phyloP scores from a whole-genome alignment of 805 yeast species.

The Debaryomyces tyrocola region DNA sequence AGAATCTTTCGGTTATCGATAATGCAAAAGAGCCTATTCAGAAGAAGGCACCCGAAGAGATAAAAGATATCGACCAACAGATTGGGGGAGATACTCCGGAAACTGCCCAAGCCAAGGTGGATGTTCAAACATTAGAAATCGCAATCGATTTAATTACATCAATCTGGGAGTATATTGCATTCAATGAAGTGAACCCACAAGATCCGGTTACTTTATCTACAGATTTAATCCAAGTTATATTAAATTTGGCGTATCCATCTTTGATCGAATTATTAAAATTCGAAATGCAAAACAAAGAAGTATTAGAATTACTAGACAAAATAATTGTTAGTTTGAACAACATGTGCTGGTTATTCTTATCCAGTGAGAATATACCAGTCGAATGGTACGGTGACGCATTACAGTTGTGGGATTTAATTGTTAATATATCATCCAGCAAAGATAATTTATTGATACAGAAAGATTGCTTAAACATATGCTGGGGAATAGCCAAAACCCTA shows the following conservation, averaged over 20 bases:
- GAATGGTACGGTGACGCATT: constrained; percentile 37
- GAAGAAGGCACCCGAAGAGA: constrained; percentile 12
- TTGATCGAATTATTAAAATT: constrained; percentile 41
- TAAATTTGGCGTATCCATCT: constrained; percentile 20
- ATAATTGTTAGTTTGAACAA: constrained; percentile 71
- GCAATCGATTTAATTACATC: constrained; percentile 77
- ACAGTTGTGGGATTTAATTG: constrained; percentile 29
- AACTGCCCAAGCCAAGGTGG: constrained; percentile 47
- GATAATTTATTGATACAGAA: constrained; percentile 26
- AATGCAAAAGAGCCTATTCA: constrained; percentile 39
- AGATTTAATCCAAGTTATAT: constrained; percentile 18
- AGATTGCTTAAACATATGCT: constrained; percentile 33
- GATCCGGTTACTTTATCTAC: constrained; percentile 20
- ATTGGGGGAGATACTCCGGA: constrained; percentile 33
- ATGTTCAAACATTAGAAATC: constrained; percentile 65
- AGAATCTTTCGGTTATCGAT: constrained; percentile 21
- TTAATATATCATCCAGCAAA: constrained; percentile 11
- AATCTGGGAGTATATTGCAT: constrained; percentile 55
- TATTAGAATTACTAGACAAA: constrained; percentile 48
- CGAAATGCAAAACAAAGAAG: constrained; percentile 25
- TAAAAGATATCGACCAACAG: constrained; percentile 23
- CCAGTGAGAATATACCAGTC: constrained; percentile 30
- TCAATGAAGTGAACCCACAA: constrained; percentile 23
- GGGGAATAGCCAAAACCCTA: constrained; percentile 38
- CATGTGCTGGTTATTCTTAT: constrained; percentile 55